Evolutionary conservation across 768 basidiomycete species (phyloP), one percentile per base, ranked within the genome.

Genomic region (Xanthoconium stramineum): DNA sequence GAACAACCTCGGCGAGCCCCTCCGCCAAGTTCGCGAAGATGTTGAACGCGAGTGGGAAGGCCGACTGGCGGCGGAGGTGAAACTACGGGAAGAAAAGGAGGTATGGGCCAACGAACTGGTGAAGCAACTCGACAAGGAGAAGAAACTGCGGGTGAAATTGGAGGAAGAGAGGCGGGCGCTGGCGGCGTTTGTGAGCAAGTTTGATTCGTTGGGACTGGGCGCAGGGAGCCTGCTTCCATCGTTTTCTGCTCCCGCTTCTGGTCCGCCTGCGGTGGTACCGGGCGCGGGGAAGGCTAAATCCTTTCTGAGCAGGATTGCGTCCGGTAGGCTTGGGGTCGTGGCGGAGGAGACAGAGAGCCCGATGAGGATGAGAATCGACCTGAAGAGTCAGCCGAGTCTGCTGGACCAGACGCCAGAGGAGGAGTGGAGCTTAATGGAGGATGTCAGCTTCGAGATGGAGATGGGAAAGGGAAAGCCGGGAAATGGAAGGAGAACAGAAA

Each of bases 141-240:
- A 84, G 71, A 85, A 82, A 77, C 80, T 83, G 47, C 75, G 88
- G 48, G 67, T 74, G 35, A 85, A 84, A 61, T 71, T 92, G 49
- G 90, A 93, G 67, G 86, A 86, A 43, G 90, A 93, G 72, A 81
- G 90, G 37, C 77, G 83, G 24, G 91, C 89, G 10, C 76, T 94
- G 39, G 82, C 88, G 5, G 80, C 89, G 7, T 94, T 94, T 62
- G 91, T 94, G 44, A 78, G 77, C 69, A 90, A 88, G 68, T 91
- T 93, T 64, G 91, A 94, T 70, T 78, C 89, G 12, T 71, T 89
- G 29, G 87, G 86, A 0, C 65, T 88, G 33, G 77, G 77, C 0
- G 68, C 71, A 10, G 72, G 73, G 14, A 58, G 64, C 6, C 55
- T 69, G 17, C 64, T 77, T 2, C 64, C 74, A 5, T 70, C 78